Percentiles rank a stretch among this genome's conserved stretches.
Evolutionary conservation across 495 filamentous ascomycete species (phyloP).

Genomic region (Xylaria acuta): DNA sequence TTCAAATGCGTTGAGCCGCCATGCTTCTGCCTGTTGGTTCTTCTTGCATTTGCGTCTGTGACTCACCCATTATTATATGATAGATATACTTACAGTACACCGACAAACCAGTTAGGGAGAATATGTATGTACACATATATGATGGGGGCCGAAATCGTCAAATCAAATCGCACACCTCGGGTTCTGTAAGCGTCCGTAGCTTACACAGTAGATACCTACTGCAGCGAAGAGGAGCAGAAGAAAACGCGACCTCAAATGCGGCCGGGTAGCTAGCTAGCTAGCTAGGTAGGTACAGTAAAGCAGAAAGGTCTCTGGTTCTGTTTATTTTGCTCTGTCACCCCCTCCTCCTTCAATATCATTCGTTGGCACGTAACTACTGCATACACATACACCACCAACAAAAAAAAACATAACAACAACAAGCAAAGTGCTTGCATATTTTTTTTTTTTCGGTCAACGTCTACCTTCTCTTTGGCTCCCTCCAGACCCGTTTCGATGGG

Average conservation of each 20-base stretch:
- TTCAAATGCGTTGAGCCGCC: constrained; percentile 6
- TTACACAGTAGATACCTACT: neutral
- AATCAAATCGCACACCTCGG: constrained; percentile 3
- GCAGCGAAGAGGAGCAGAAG: constrained; percentile 21
- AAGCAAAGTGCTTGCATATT: neutral
- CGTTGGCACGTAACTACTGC: constrained; percentile 1
- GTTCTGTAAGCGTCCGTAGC: constrained; percentile 17
- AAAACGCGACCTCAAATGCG: constrained; percentile 28
- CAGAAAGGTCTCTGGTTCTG: neutral
- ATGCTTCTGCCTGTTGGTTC: constrained; percentile 17
- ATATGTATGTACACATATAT: neutral
- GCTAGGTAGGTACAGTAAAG: neutral
- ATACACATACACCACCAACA: constrained; percentile 4
- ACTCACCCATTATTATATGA: neutral
- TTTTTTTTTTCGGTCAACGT: constrained; percentile 26
- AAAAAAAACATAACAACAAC: neutral
- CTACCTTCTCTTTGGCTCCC: constrained; percentile 19
- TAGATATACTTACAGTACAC: constrained; percentile 16
- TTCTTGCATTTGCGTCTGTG: neutral
- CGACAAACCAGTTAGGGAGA: neutral
- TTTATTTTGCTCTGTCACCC: constrained; percentile 9
- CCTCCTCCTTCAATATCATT: neutral
- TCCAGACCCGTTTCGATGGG: constrained; percentile 9
- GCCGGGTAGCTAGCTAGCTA: constrained; percentile 7
- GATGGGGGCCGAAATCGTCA: neutral